phyloP scores from a whole-genome alignment of 1,284 basidiomycete genomes.

The Sphagnurus paluster region DNA sequence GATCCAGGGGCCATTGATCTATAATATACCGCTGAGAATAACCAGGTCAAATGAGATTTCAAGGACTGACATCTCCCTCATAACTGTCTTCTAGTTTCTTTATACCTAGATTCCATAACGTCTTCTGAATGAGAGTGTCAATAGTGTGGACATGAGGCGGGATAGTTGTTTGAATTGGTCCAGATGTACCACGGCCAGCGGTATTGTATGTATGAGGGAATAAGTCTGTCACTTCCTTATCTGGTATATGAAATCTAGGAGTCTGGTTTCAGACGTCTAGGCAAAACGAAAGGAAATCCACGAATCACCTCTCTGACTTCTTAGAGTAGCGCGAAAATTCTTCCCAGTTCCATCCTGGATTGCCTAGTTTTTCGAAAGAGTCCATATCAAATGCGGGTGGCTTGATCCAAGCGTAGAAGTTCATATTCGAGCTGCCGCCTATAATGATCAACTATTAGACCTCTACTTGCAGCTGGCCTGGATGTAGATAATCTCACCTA shows the following conservation, averaged over 20 bases:
- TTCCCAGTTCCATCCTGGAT: constrained; percentile 23
- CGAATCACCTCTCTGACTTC: constrained; percentile 14
- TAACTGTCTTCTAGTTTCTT: constrained; percentile 25
- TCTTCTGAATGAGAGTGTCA: constrained; percentile 24
- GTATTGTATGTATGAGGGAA: constrained; percentile 24
- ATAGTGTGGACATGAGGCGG: constrained; percentile 25
- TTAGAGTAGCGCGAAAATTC: constrained; percentile 13
- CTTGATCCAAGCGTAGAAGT: constrained; percentile 14
- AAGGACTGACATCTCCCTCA: constrained; percentile 23
- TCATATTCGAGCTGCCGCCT: constrained; percentile 24
- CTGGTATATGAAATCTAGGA: constrained; percentile 11
- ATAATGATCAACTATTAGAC: background rate
- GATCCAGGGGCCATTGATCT: constrained; percentile 16
- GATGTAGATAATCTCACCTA: constrained; percentile 3
- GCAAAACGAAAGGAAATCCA: background rate
- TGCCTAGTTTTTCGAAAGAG: constrained; percentile 17
- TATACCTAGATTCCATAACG: constrained; percentile 24
- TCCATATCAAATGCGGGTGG: constrained; percentile 20
- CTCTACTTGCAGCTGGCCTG: background rate
- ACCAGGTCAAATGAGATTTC: background rate
- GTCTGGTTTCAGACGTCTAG: background rate
- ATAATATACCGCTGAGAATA: background rate
- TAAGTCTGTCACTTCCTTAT: constrained; percentile 7
- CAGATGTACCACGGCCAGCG: constrained; percentile 22
- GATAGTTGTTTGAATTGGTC: constrained; percentile 24